Conservation (phyloP, 495 filamentous ascomycete genomes). For the Talaromyces thailandensis region DNA sequence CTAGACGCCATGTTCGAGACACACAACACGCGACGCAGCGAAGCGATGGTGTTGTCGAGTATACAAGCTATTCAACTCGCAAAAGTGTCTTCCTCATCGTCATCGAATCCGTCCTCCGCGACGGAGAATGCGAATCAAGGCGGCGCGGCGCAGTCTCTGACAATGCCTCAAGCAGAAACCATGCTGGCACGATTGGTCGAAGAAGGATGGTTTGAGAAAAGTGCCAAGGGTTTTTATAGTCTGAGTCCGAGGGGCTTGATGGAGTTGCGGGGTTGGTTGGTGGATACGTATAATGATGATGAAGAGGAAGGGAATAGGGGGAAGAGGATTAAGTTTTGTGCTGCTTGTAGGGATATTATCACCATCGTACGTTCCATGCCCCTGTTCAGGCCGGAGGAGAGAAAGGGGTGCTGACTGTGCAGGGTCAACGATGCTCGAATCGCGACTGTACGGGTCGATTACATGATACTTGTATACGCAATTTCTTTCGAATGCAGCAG, state of each 20-base stretch:
- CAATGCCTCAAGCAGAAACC: constrained; percentile 64
- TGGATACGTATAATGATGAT: constrained; percentile 74
- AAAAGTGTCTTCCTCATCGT: constrained; percentile 14
- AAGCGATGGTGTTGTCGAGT: constrained; percentile 69
- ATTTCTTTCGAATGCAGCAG: constrained; percentile 59
- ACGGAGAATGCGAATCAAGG: constrained; percentile 20
- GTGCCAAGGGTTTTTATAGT: constrained; percentile 58
- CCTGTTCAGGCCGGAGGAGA: background rate
- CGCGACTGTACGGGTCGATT: constrained; percentile 58
- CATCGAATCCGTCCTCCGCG: background rate
- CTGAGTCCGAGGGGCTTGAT: constrained; percentile 70
- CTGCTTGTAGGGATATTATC: constrained; percentile 83
- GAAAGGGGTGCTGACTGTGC: constrained; percentile 2
- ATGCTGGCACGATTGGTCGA: constrained; percentile 60
- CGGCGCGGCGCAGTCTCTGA: constrained; percentile 49
- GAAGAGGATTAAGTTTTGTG: constrained; percentile 74
- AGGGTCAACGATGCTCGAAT: constrained; percentile 74
- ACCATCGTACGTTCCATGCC: constrained; percentile 49
- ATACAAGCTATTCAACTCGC: constrained; percentile 58
- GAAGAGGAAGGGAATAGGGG: constrained; percentile 33
- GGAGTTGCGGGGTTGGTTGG: constrained; percentile 75
- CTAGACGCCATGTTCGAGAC: constrained; percentile 89
- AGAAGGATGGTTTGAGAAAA: constrained; percentile 80
- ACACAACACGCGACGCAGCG: constrained; percentile 64
- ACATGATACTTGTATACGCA: constrained; percentile 67